Percentiles rank a stretch among this genome's conserved stretches.
phyloP scores from a whole-genome alignment of 805 yeast genomes.

The Metschnikowia matae region DNA sequence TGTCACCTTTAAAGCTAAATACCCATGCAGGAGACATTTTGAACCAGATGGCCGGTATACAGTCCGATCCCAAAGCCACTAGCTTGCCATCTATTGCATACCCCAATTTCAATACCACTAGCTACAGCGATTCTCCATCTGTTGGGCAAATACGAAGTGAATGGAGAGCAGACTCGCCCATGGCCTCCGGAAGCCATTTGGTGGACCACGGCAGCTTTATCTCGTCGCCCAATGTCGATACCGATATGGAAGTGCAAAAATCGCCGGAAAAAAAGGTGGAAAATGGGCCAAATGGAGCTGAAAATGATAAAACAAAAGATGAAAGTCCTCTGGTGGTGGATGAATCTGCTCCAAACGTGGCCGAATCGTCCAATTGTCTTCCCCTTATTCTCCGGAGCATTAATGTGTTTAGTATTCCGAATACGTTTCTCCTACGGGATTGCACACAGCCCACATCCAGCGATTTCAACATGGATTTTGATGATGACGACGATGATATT shows the following conservation, averaged over 20 bases:
- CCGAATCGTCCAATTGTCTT: slow-evolving; percentile 53
- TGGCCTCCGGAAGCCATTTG: background rate
- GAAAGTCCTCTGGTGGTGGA: background rate
- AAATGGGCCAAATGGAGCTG: background rate
- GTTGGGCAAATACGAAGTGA: background rate
- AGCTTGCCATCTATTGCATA: background rate
- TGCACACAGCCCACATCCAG: slow-evolving; percentile 14
- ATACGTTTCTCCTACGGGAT: slow-evolving; percentile 34
- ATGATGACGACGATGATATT: slow-evolving; percentile 33
- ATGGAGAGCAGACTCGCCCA: slow-evolving; percentile 2
- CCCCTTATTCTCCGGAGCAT: slow-evolving; percentile 66
- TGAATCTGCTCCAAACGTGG: slow-evolving; percentile 1
- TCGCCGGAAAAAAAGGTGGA: background rate
- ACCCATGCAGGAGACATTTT: slow-evolving; percentile 6
- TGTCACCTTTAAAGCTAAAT: slow-evolving; percentile 13
- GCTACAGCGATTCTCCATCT: slow-evolving; percentile 1
- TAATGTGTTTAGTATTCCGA: slow-evolving; percentile 61
- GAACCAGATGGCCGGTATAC: background rate
- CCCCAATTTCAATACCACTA: background rate
- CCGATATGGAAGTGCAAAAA: background rate
- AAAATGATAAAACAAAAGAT: background rate
- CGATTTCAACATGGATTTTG: slow-evolving; percentile 33
- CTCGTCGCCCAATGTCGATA: background rate
- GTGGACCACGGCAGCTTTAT: slow-evolving; percentile 1
- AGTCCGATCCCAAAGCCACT: background rate